Percentiles rank a stretch among this genome's conserved stretches.
phyloP scores from a whole-genome alignment of 805 yeast species.

The Candida easanensis region DNA sequence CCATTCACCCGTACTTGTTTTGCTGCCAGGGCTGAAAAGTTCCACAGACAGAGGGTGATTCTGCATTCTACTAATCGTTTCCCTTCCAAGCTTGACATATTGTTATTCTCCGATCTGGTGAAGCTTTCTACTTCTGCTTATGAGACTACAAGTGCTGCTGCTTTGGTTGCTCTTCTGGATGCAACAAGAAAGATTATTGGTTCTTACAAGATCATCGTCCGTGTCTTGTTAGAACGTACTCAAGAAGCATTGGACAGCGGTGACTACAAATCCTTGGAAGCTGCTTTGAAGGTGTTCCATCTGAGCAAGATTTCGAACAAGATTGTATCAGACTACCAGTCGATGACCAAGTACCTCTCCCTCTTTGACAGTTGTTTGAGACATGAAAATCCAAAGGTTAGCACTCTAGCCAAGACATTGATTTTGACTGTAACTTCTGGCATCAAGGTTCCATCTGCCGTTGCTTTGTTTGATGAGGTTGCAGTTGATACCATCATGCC shows the following conservation, averaged over 20 bases:
- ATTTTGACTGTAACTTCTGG: constrained; percentile 39
- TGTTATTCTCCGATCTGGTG: constrained; percentile 64
- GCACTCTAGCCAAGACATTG: constrained; percentile 50
- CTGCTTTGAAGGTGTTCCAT: constrained; percentile 57
- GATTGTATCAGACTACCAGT: constrained; percentile 54
- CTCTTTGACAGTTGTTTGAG: constrained; percentile 53
- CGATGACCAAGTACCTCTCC: constrained; percentile 45
- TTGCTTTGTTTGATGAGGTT: constrained; percentile 49
- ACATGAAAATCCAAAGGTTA: constrained; percentile 55
- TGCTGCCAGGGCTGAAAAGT: constrained; percentile 70
- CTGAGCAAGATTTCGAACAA: constrained; percentile 56
- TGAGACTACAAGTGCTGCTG: constrained; percentile 63
- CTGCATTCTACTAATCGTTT: constrained; percentile 71
- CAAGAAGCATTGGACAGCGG: constrained; percentile 45
- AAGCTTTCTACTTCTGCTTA: constrained; percentile 66
- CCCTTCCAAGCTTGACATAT: constrained; percentile 62
- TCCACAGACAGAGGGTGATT: constrained; percentile 71
- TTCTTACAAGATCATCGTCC: constrained; percentile 54
- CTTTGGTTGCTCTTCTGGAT: constrained; percentile 64
- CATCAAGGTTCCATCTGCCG: constrained; percentile 48
- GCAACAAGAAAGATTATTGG: constrained; percentile 70
- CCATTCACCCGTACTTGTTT: constrained; percentile 76
- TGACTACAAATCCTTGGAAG: constrained; percentile 57
- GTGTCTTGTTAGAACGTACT: constrained; percentile 46
- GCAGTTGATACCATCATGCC: constrained; percentile 50